Evolutionary conservation across 306 rosid genomes (phyloP).

Genomic region (Rosa persica): DNA sequence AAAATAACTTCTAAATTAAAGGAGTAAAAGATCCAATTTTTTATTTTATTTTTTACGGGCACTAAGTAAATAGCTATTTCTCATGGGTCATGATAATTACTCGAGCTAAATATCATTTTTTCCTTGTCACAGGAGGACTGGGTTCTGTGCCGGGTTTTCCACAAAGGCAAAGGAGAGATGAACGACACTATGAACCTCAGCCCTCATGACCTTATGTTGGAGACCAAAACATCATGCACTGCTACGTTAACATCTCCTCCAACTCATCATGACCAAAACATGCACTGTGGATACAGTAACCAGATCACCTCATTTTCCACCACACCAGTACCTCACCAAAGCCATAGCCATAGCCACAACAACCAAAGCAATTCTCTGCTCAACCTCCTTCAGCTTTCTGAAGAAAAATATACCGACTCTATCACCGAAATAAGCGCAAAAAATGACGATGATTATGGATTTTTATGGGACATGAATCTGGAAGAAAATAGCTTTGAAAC

Average conservation of each 20-base stretch:
- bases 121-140: constrained; percentile 80
- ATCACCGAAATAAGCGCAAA: constrained; percentile 41
- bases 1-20: too few relatives aligned
- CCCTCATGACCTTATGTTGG: constrained; percentile 41
- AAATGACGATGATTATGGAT: constrained; percentile 61
- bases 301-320: constrained; percentile 53
- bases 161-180: constrained; percentile 70
- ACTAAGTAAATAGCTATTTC: too few relatives aligned
- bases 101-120: constrained; percentile 30
- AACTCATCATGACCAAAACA: constrained; percentile 27
- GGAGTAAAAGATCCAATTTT: too few relatives aligned
- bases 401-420: constrained; percentile 32
- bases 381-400: constrained; percentile 57
- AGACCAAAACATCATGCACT: constrained; percentile 22
- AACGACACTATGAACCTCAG: constrained; percentile 40
- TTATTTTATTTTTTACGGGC: too few relatives aligned
- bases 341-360: constrained; percentile 23
- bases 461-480: constrained; percentile 76
- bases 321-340: constrained; percentile 30
- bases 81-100: not conserved
- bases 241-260: constrained; percentile 44
- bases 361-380: constrained; percentile 43
- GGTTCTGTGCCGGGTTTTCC: constrained; percentile 91
- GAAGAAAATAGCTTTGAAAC: constrained; percentile 57
- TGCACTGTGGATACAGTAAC: constrained; percentile 46